Base-by-base conservation (phyloP, 805 yeast genomes). In the Candida methanosorbosa region DNA sequence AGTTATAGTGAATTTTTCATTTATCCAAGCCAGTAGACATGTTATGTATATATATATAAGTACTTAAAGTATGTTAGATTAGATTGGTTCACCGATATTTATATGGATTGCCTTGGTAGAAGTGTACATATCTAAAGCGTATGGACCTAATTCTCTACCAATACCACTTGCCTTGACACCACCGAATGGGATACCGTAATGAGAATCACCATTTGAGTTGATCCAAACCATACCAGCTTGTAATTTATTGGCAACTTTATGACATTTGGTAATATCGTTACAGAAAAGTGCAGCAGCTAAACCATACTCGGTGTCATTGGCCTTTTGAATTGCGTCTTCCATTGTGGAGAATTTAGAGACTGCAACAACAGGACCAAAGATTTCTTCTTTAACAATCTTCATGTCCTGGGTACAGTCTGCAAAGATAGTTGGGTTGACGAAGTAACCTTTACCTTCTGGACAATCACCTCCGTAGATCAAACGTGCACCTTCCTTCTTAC, bases 311-410 rank as follows among this genome's bases (percentile, higher is more conserved):
- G 88, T 70, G 61, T 81, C 81, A 63, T 88, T 90, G 35, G 96
- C 95, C 55, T 68, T 59, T 38, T 58, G 63, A 35, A 88, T 68
- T 34, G 77, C 95, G 56, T 90, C 94, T 44, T 85, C 95, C 44
- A 78, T 78, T 44, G 84, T 76, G 51, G 68, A 66, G 66, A 88
- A 88, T 68, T 85, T 86, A 50, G 82, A 67, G 39, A 85, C 74
- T 17, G 87, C 77, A 40, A 84, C 90, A 38, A 88, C 92, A 26
- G 97, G 97, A 38, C 97, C 97, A 50, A 88, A 81, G 49, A 81
- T 80, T 62, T 81, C 92, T 50, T 81, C 90, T 56, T 65, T 72
- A 32, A 73, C 75, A 47, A 81, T 75, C 43, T 62, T 59, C 77
- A 77, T 75, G 46, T 71, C 70, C 56, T 77, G 80, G 4, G 59